Evolutionary conservation across 148 eudicot species (phyloP).

Genomic region (Nepenthes gracilis): DNA sequence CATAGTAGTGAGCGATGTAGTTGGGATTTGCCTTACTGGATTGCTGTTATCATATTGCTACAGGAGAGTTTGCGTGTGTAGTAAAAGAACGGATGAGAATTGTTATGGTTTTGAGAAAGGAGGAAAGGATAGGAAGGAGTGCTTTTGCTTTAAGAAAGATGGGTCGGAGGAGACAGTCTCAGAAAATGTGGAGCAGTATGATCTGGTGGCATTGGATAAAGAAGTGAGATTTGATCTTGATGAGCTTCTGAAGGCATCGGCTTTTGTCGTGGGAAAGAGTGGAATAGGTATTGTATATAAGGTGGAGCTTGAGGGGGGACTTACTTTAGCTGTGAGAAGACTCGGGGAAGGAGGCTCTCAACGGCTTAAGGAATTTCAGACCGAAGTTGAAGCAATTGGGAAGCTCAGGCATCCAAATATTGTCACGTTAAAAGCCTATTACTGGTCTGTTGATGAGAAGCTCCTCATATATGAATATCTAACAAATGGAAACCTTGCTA

Average conservation of each 20-base stretch:
- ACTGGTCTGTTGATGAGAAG: conserved; percentile 98
- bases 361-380: conserved; percentile 85
- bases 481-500: conserved; percentile 65
- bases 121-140: conserved; percentile 45
- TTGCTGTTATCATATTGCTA: conserved; percentile 77
- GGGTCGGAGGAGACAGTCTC: conserved; percentile 86
- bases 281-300: conserved; percentile 95
- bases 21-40: conserved; percentile 82
- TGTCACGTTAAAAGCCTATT: conserved; percentile 79
- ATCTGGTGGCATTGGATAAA: conserved; percentile 64
- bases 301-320: conserved; percentile 91
- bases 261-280: conserved; percentile 91
- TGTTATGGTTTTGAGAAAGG: conserved; percentile 30
- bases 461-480: conserved; percentile 78
- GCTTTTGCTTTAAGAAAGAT: conserved; percentile 75
- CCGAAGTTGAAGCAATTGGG: conserved; percentile 90
- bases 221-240: conserved; percentile 76
- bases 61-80: conserved; percentile 43
- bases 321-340: conserved; percentile 81
- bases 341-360: conserved; percentile 97
- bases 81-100: conserved; percentile 30
- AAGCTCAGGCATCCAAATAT: conserved; percentile 81
- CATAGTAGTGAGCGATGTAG: conserved; percentile 58
- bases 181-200: conserved; percentile 74
- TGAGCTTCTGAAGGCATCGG: conserved; percentile 95